Base-by-base conservation (phyloP, 2,329 filamentous ascomycete genomes). In the Botrytis cinerea region DNA sequence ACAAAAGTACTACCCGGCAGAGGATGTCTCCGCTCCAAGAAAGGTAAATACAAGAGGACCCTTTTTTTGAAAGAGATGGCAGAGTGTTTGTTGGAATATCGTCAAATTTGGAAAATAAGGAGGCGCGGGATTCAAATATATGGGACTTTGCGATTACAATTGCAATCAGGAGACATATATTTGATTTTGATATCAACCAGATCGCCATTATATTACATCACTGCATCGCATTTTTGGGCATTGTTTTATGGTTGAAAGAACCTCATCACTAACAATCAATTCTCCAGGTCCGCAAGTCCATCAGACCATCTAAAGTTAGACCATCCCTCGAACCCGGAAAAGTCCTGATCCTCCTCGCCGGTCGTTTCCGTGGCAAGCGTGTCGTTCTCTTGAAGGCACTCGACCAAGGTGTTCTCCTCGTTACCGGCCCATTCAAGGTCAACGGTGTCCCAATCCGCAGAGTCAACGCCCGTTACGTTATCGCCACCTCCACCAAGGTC, bases 401-500 rank as follows among this genome's bases (percentile, higher is more conserved):
- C 83, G 89, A 93, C 84, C 94, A 98, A 89, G 96, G 96, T 88
- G 94, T 98, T 80, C 94, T 99, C 85, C 94, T 99, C 85, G 94
- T 99, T 83, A 99, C 96, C 84, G 96, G 96, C 82, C 96, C 96
- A 84, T 99, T 98, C 93, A 99, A 98, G 92, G 92, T 99, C 88
- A 99, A 99, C 89, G 96, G 96, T 86, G 96, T 99, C 80, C 96
- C 96, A 81, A 92, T 99, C 83, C 92, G 96, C 87, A 91, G 93
- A 85, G 93, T 97, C 84, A 97, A 97, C 88, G 89, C 93, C 84
- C 92, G 93, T 86, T 97, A 96, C 87, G 93, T 97, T 84, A 97
- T 97, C 84, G 93, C 93, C 83, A 97, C 93, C 82, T 94, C 92
- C 82, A 91, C 91, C 84, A 93, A 92, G 86, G 89, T 97, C 83